Evolutionary conservation across 371 early-diverging fungal genomes (phyloP).

Genomic region (Scutellospora calospora): DNA sequence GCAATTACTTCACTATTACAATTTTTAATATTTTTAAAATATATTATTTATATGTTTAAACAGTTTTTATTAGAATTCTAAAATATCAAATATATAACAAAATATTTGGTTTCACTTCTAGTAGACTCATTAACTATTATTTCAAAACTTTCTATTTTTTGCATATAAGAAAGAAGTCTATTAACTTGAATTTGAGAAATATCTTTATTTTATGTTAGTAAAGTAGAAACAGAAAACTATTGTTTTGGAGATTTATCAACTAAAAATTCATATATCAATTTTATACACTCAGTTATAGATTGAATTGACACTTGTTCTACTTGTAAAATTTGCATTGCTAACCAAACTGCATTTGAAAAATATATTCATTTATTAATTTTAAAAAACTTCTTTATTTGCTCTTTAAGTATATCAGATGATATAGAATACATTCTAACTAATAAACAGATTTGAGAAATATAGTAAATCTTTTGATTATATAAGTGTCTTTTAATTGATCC

Average conservation of each 20-base stretch:
- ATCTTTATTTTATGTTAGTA: background rate
- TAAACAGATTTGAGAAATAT: background rate
- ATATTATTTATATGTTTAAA: no score
- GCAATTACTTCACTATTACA: no score
- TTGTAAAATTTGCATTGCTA: background rate
- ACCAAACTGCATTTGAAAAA: background rate
- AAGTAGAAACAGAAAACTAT: background rate
- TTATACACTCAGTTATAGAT: background rate
- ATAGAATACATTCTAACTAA: background rate
- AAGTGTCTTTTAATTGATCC: background rate
- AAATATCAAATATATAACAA: background rate
- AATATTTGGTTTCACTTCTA: background rate
- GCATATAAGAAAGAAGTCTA: background rate
- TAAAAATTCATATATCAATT: constrained; percentile 33
- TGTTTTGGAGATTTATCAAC: background rate
- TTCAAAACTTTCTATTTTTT: background rate
- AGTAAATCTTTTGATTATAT: background rate
- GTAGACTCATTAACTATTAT: constrained; percentile 19
- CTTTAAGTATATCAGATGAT: background rate
- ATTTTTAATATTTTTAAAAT: no score
- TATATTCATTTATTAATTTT: background rate
- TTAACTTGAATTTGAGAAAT: background rate
- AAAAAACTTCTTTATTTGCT: background rate
- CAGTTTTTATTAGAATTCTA: no score
- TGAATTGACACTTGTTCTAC: constrained; percentile 3